phyloP scores from a whole-genome alignment of 2,329 filamentous ascomycete genomes.

The Zymoseptoria ardabiliae region DNA sequence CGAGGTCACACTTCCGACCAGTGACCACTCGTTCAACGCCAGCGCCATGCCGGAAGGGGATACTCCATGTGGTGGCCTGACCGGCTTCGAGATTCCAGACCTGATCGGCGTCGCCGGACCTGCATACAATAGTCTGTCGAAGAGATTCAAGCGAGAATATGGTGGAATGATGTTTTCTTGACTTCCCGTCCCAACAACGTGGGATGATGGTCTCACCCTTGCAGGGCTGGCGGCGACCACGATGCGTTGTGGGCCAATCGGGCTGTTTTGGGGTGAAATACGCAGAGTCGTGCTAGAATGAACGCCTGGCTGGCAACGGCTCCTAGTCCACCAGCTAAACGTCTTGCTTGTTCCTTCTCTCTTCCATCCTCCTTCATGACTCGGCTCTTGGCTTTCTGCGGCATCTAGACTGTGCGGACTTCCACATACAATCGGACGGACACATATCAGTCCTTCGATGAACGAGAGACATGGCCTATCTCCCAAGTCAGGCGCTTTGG shows the following conservation, averaged over 20 bases:
- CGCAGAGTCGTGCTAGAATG: background rate
- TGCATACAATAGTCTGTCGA: background rate
- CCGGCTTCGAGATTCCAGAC: background rate
- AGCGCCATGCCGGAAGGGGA: background rate
- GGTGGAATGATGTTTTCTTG: background rate
- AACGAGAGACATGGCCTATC: too few species aligned
- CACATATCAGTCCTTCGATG: too few species aligned
- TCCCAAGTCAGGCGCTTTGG: too few species aligned
- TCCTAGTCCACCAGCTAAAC: too few species aligned
- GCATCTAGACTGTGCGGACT: too few species aligned
- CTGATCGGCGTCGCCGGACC: background rate
- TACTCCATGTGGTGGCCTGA: background rate
- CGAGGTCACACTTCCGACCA: background rate
- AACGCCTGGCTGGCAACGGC: background rate
- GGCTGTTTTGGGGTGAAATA: background rate
- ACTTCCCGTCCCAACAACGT: background rate
- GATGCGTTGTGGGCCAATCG: background rate
- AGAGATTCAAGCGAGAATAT: too few species aligned
- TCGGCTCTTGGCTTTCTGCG: too few species aligned
- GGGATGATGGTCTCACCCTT: background rate
- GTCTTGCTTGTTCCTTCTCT: too few species aligned
- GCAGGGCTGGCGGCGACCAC: background rate
- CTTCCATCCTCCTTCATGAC: too few species aligned
- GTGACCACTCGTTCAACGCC: background rate
- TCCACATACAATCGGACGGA: too few species aligned